Percentiles rank a stretch among this genome's conserved stretches.
phyloP scores from a whole-genome alignment of 2,329 filamentous ascomycete species.

The Cordyceps cateniannulata region DNA sequence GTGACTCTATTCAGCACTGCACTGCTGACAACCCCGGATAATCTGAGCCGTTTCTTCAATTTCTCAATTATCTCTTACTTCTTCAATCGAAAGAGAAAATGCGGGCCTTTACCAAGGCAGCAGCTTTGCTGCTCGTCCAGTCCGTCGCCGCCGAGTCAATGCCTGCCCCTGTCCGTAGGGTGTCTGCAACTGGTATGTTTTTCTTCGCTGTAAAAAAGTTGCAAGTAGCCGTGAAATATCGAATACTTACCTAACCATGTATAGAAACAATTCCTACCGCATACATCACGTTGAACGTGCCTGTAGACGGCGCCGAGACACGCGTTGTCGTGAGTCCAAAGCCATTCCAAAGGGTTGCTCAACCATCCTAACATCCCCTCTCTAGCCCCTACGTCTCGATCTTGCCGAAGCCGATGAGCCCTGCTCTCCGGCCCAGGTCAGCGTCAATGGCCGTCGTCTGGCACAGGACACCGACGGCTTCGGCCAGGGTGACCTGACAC shows the following conservation, averaged over 20 bases:
- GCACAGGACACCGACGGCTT: constrained; percentile 31
- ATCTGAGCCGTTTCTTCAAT: neutral
- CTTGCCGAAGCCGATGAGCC: constrained; percentile 37
- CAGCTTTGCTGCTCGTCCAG: constrained; percentile 20
- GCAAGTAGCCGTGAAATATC: neutral
- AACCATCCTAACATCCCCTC: constrained; percentile 8
- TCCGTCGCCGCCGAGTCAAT: neutral
- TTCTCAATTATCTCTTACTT: neutral
- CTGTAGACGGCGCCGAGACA: constrained; percentile 13
- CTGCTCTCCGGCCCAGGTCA: constrained; percentile 41
- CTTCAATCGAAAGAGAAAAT: constrained; percentile 15
- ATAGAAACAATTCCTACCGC: constrained; percentile 19
- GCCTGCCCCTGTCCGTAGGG: neutral
- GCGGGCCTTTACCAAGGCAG: constrained; percentile 24
- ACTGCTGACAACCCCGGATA: neutral
- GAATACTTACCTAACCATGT: neutral
- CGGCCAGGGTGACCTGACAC: constrained; percentile 36
- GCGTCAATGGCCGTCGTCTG: constrained; percentile 39
- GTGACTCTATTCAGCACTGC: neutral
- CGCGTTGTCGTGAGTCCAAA: constrained; percentile 19
- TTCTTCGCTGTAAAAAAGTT: neutral
- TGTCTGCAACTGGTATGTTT: constrained; percentile 4
- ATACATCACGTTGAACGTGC: constrained; percentile 20
- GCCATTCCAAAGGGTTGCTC: no score
- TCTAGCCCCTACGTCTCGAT: constrained; percentile 35